Evolutionary conservation across 176 grass and related monocot genomes (phyloP), one percentile per base, ranked within the genome.

Genomic region (Oryza longistaminata): DNA sequence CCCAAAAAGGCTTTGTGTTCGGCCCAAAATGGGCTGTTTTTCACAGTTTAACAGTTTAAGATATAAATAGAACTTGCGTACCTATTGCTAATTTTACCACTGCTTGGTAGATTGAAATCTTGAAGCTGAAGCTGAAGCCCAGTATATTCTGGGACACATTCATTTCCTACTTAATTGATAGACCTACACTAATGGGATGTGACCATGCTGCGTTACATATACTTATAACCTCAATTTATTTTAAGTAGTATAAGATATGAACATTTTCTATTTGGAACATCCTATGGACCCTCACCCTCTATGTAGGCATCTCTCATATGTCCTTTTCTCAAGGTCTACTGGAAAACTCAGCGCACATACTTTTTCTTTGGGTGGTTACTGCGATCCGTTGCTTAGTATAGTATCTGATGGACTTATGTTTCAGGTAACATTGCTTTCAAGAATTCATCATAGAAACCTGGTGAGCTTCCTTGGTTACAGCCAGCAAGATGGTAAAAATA

Each of bases 381-480:
- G 25, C 68, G 21, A 74, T 74, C 34, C 19, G 14, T 40, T 43
- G 33, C 43, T 12, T 76, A 31, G 62, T 48, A 68, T 10, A 31
- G 62, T 48, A 68, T 10, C 35, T 44, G n/a, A 64, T 53, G 7
- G 7, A 75, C 64, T 49, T 85, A 70, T 13, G 29, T 90, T 90
- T 82, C 82, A 99, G 96, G 96, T 99, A 70, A 92, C 93, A 55
- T 87, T 99, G 86, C 91, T 99, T 85, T 96, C 93, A 52, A 92
- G 90, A 92, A 99, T 99, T 85, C 96, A 96, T 88, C 96, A 99
- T 74, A 99, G 91, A 52, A 90, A 96, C 66, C 84, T 99, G 66
- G 96, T 96, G 52, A 91, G 91, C 42, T 94, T 99, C 84, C 90
- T 96, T 74, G 96, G 96, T 86, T 99, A 96, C 74, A 95, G 96